phyloP scores from a whole-genome alignment of 2,329 filamentous ascomycete genomes.

The Pseudogymnoascus sp. region DNA sequence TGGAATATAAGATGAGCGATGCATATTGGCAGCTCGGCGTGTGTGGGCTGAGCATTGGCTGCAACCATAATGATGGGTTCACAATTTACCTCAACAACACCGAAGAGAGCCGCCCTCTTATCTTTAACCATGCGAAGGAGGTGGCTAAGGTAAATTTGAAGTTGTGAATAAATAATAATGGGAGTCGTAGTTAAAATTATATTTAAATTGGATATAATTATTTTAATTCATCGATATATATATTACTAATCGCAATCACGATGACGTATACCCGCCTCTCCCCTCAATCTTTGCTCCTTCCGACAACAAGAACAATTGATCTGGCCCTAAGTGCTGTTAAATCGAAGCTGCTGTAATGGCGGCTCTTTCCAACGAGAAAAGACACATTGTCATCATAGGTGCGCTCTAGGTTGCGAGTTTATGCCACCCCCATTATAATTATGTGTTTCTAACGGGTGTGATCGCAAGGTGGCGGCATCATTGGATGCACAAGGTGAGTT shows the following conservation, averaged over 20 bases:
- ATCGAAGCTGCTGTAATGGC: background rate
- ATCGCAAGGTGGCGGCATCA: conserved; percentile 63
- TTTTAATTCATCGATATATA: background rate
- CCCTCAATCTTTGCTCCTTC: too few species aligned
- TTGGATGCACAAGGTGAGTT: conserved; percentile 53
- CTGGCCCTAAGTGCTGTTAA: background rate
- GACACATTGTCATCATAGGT: conserved; percentile 29
- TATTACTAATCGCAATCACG: background rate
- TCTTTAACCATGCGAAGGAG: conserved; percentile 37
- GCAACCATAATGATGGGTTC: conserved; percentile 48
- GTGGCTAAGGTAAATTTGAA: conserved; percentile 20
- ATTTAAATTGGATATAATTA: background rate
- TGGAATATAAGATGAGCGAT: conserved; percentile 41
- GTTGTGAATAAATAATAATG: background rate
- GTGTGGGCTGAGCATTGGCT: conserved; percentile 42
- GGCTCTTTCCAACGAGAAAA: conserved; percentile 8
- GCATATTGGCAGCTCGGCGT: conserved; percentile 51
- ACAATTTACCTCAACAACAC: conserved; percentile 46
- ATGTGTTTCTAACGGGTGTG: background rate
- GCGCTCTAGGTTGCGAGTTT: conserved; percentile 7
- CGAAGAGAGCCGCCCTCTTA: conserved; percentile 35
- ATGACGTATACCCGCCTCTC: too few species aligned
- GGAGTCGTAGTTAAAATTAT: background rate
- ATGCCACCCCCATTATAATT: background rate
- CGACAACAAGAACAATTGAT: too few species aligned